These are phyloP conservation scores for Sindora glabra DNA, from an alignment of 306 rosid genomes.

Conservation along the genomic window DNA sequence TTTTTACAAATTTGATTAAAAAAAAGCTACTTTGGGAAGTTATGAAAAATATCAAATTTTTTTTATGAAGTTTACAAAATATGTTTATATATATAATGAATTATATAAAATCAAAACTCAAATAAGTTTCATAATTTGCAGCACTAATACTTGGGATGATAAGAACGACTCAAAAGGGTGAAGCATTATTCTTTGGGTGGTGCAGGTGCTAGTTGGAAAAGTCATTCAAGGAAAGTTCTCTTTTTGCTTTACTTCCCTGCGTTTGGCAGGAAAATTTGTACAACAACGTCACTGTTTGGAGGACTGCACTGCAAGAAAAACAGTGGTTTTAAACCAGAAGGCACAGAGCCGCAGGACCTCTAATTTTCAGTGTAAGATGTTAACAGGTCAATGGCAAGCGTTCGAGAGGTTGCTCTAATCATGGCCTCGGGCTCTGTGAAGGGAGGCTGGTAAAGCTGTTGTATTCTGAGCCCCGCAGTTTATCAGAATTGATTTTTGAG, in stretches of 20 bases:
- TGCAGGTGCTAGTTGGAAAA: constrained; percentile 43
- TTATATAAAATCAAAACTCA: too few relatives aligned
- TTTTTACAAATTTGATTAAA: too few relatives aligned
- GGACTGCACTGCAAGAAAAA: constrained; percentile 23
- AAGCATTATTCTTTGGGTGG: constrained; percentile 37
- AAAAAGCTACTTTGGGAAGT: too few relatives aligned
- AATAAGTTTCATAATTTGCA: too few relatives aligned
- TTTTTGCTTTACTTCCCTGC: constrained; percentile 27
- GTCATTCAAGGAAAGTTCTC: constrained; percentile 29
- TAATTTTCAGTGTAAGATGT: constrained; percentile 54
- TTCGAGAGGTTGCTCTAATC: constrained; percentile 37
- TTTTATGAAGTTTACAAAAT: too few relatives aligned
- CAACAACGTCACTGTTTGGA: constrained; percentile 21
- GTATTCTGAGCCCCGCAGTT: background rate
- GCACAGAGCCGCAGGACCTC: constrained; percentile 28
- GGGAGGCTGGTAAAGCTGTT: constrained; percentile 11
- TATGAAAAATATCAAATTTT: too few relatives aligned
- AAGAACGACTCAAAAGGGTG: constrained; percentile 20
- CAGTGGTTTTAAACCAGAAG: constrained; percentile 35
- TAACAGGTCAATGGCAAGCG: constrained; percentile 33
- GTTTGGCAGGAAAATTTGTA: constrained; percentile 20
- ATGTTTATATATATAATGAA: too few relatives aligned
- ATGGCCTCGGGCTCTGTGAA: constrained; percentile 28
- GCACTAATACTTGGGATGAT: too few relatives aligned
- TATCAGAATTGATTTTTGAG: constrained; percentile 17